These are phyloP conservation scores for Salmacisia buchloeana DNA, from an alignment of 1,284 basidiomycete species.

Conservation along the genomic window DNA sequence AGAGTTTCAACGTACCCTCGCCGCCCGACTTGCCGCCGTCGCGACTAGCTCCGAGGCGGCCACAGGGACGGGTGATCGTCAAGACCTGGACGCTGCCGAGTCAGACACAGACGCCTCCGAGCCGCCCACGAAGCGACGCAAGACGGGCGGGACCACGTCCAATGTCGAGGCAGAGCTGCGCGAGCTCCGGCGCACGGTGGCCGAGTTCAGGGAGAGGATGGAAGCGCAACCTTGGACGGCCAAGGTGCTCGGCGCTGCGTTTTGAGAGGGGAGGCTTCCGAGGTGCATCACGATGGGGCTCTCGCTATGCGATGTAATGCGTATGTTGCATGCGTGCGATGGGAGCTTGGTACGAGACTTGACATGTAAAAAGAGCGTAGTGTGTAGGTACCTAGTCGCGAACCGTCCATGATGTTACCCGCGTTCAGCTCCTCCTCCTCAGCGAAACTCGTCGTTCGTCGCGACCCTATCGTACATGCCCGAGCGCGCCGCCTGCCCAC, in stretches of 20 bases:
- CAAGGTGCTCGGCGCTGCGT: neutral
- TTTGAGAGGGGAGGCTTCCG: too few relatives aligned
- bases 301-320: too few relatives aligned
- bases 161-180: constrained; percentile 8
- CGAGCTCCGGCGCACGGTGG: constrained; percentile 14
- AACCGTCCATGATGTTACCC: too few relatives aligned
- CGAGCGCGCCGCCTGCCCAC: too few relatives aligned
- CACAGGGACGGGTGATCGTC: neutral
- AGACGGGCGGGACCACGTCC: neutral
- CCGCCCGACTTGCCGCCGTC: constrained; percentile 42
- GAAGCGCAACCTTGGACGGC: constrained; percentile 6
- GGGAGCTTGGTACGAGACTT: too few relatives aligned
- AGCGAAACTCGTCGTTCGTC: too few relatives aligned
- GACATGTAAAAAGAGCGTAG: too few relatives aligned
- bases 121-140: neutral
- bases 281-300: too few relatives aligned
- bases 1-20: constrained; percentile 72
- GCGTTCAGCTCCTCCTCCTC: too few relatives aligned
- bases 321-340: too few relatives aligned
- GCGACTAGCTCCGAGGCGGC: constrained; percentile 28
- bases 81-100: constrained; percentile 38
- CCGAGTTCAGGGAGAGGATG: constrained; percentile 8
- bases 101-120: constrained; percentile 53
- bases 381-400: too few relatives aligned
- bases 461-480: too few relatives aligned